These are phyloP conservation scores for Saccharomycopsis hybrid DNA, from an alignment of 1,139 yeast genomes.

Conservation along the genomic window DNA sequence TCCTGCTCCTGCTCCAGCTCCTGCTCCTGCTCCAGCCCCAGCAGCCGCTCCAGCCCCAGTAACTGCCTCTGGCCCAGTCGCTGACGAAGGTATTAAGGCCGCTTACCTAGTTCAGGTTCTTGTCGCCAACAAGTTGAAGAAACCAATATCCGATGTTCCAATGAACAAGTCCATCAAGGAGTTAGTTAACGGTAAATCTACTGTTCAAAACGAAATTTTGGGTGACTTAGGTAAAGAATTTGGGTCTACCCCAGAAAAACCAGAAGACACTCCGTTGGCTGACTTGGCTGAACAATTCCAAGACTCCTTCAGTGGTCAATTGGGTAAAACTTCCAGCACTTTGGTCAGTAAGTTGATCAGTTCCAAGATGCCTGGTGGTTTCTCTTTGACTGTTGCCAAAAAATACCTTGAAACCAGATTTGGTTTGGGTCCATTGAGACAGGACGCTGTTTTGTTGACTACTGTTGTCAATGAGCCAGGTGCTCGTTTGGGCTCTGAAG, in stretches of 20 bases:
- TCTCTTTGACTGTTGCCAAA: slow-evolving; percentile 85
- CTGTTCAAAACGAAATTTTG: slow-evolving; percentile 94
- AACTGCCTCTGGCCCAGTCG: slow-evolving; percentile 71
- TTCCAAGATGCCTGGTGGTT: slow-evolving; percentile 99
- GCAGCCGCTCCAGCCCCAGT: slow-evolving; percentile 65
- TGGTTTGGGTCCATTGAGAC: slow-evolving; percentile 92
- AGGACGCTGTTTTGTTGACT: slow-evolving; percentile 76
- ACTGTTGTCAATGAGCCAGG: slow-evolving; percentile 91
- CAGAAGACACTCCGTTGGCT: slow-evolving; percentile 94
- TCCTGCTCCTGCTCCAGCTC: slow-evolving; percentile 35
- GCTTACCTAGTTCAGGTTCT: slow-evolving; percentile 75
- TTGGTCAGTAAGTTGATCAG: slow-evolving; percentile 86
- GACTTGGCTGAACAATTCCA: slow-evolving; percentile 96
- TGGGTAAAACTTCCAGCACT: slow-evolving; percentile 91
- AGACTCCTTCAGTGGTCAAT: slow-evolving; percentile 76
- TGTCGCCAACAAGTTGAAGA: slow-evolving; percentile 94
- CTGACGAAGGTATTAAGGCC: slow-evolving; percentile 89
- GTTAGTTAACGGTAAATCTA: slow-evolving; percentile 95
- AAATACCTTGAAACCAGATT: slow-evolving; percentile 84
- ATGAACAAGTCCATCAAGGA: slow-evolving; percentile 92
- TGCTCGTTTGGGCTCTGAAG: slow-evolving; percentile 75
- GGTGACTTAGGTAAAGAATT: slow-evolving; percentile 98
- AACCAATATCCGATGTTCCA: slow-evolving; percentile 78
- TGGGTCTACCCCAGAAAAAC: slow-evolving; percentile 96
- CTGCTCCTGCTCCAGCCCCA: slow-evolving; percentile 48